Evolutionary conservation across 179 eudicot species (phyloP), one percentile per base, ranked within the genome.

Genomic region (Beta lomatogona): DNA sequence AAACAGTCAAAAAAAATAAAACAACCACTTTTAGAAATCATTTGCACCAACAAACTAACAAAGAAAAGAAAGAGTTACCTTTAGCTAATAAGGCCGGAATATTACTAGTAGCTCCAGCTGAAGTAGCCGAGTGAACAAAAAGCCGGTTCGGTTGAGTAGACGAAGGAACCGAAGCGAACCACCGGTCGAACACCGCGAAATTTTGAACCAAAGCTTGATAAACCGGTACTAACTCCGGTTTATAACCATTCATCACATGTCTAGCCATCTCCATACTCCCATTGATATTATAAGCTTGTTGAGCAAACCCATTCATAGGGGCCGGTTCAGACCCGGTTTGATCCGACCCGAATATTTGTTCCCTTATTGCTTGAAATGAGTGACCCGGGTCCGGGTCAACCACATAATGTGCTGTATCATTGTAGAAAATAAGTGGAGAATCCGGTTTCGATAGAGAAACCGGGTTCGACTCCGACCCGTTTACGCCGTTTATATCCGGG

Each of bases 331-430:
- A 60, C 25, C 94, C 87, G 81, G 88, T 84, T 60, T 88, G 87
- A 25, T 86, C 71, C 28, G 94, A 92, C 73, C 98, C 98, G 72
- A 94, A 94, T 28, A 92, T 88, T 81, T 94, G 97, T 31, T 91
- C 92, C 18, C 94, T 83, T 7, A 92, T 94, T 61, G 93, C 98
- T 57, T 91, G 94, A 78, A 94, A 94, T 0, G 98, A 94, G 86
- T 94, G 98, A 6, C 98, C 98, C 57, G 98, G 98, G 87, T 94
- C 97, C 12, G 98, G 98, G 59, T 94, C 97, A 50, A 94, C 87
- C 11, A 85, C 91, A 77, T 82, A 92, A 81, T 89, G 92, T 16
- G 98, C 84, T n/a, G 90, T 78, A 80, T 90, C 73, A 19, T 77
- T 79, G 80, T 86, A 88, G 83, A 58, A 81, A 44, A 94, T 54